Percentiles rank a stretch among this genome's conserved stretches.
phyloP scores from a whole-genome alignment of 768 basidiomycete genomes.

The Chalciporus pseudorubinellus region DNA sequence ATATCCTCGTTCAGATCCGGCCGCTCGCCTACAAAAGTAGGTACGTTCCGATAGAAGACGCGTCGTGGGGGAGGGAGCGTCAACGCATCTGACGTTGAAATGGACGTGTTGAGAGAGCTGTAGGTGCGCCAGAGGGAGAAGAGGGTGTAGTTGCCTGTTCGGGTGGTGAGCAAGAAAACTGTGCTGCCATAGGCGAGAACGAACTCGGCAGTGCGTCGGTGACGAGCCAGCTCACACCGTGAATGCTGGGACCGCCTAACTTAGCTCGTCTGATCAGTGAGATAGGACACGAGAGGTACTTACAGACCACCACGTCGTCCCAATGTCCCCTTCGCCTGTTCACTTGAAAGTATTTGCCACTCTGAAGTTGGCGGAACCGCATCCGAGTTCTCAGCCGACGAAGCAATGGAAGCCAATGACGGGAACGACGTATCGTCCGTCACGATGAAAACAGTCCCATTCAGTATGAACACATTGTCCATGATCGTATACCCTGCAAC shows the following conservation, averaged over 20 bases:
- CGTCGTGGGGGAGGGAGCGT: conserved; percentile 67
- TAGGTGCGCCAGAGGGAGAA: conserved; percentile 78
- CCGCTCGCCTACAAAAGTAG: conserved; percentile 48
- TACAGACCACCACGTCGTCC: conserved; percentile 56
- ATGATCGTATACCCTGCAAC: conserved; percentile 75
- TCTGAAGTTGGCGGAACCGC: conserved; percentile 47
- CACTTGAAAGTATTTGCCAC: conserved; percentile 58
- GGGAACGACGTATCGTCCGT: conserved; percentile 68
- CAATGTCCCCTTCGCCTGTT: conserved; percentile 46
- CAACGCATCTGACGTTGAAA: conserved; percentile 44
- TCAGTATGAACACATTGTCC: conserved; percentile 75
- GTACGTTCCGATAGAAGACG: conserved; percentile 69
- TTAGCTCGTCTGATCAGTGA: not conserved
- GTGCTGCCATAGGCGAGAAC: conserved; percentile 19
- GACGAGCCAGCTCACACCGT: conserved; percentile 69
- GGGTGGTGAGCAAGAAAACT: conserved; percentile 1
- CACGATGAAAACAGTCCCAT: conserved; percentile 72
- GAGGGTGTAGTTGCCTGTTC: conserved; percentile 61
- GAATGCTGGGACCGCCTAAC: conserved; percentile 42
- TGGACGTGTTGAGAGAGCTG: conserved; percentile 53
- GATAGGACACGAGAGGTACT: conserved; percentile 22
- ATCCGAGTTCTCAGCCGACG: conserved; percentile 32
- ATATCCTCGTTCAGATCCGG: conserved; percentile 33
- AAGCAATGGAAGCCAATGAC: conserved; percentile 46
- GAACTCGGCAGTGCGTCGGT: conserved; percentile 50